Evolutionary conservation across 2,329 filamentous ascomycete species (phyloP), one percentile per base, ranked within the genome.

Genomic region (Aspergillus terreus): DNA sequence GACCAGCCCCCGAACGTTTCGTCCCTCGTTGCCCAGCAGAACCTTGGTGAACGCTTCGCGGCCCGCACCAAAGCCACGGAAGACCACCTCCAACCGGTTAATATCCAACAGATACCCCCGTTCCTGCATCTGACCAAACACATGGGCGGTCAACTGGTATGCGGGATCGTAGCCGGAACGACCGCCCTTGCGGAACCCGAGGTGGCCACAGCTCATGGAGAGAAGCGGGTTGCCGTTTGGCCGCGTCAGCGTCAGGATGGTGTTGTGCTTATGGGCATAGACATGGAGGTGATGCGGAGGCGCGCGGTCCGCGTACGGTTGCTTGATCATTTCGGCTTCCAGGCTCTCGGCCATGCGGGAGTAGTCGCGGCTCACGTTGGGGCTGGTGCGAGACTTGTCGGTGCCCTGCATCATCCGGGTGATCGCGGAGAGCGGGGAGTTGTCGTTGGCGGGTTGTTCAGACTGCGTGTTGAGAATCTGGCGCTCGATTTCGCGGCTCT

Each of bases 41-140:
- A 92, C 88, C 80, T 97, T 99, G 49, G 85, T 85, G 48, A 91
- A 87, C 1, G 94, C 94, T 64, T 97, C 92, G 61, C 95, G 81
- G 1, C 94, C 94, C 9, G 81, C 76, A 1, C 92, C 94, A 68
- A 94, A 99, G 0, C 92, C 92, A 64, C 90, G 82, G 58, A 95
- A 77, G 4, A 92, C 78, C 46, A 99, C 78, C 73, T 96, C 91
- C 56, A 99, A 69, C 50, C 82, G 78, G 57, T 83, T 77, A 51
- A 97, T 95, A 62, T 89, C 83, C 58, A 84, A 77, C 64, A 90
- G 77, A 77, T 89, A 83, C 40, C 88, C 89, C 63, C 83, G 84
- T 72, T 96, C 90, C 68, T 92, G 85, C 58, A 99, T 87, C 69
- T 87, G 84, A 69, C 86, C 86, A 68, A 97, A 83, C 23, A 92